phyloP scores from a whole-genome alignment of 345 rosid species.

The Pistacia atlantica region DNA sequence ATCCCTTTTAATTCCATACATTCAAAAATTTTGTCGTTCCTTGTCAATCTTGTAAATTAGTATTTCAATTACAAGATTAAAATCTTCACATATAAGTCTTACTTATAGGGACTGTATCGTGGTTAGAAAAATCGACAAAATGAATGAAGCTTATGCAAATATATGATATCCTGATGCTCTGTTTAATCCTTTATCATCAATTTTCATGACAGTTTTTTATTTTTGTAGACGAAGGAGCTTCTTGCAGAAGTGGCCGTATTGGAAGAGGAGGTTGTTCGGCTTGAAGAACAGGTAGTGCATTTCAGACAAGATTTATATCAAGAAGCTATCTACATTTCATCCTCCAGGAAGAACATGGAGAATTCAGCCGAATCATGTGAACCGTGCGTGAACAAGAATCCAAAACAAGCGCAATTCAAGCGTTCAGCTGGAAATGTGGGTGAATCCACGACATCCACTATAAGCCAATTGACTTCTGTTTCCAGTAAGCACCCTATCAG shows the following conservation, averaged over 20 bases:
- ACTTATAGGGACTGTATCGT: too few relatives aligned
- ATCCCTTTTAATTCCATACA: conserved; percentile 1
- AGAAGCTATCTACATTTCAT: conserved; percentile 66
- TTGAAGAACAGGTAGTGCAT: conserved; percentile 80
- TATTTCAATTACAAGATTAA: neutral
- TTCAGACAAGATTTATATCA: conserved; percentile 72
- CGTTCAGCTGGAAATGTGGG: conserved; percentile 22
- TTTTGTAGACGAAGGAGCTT: conserved; percentile 73
- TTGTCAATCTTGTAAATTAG: neutral
- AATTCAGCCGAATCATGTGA: conserved; percentile 33
- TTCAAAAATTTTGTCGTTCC: neutral
- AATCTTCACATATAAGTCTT: neutral
- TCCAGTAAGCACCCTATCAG: conserved; percentile 37
- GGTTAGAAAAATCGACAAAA: neutral
- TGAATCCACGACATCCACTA: conserved; percentile 25
- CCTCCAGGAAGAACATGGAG: conserved; percentile 49
- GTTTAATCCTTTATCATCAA: neutral
- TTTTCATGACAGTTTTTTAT: conserved; percentile 26
- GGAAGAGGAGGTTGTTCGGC: conserved; percentile 86
- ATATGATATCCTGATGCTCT: neutral
- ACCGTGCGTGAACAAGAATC: conserved; percentile 27
- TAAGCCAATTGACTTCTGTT: conserved; percentile 27
- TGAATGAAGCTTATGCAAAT: neutral
- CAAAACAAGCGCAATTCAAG: conserved; percentile 32
- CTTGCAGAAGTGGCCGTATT: conserved; percentile 95